Base-by-base conservation (phyloP, 179 eudicot species). In the Actinidia arguta region DNA sequence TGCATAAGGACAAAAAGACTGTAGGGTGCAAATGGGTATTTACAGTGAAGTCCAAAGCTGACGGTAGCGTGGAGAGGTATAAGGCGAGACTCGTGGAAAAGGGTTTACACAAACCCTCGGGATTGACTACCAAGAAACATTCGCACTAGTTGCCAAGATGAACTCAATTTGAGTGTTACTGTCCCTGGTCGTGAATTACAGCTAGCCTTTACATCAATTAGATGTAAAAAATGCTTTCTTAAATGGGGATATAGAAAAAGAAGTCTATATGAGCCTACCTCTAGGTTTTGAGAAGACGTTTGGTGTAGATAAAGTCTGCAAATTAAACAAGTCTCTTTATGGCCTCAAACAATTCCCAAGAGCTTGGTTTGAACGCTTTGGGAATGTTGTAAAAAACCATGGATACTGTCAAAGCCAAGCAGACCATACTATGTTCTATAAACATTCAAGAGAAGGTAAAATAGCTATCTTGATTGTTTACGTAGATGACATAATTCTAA, bases 31-130 rank as follows among this genome's bases (percentile, higher is more conserved):
- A 62, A 22, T 62, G 67, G 67, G 67, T 62, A 62, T 62, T 62
- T 62, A 62, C 9, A 62, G 31, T 62, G 10, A 62, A 22, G 31
- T 61, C 27, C 66, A 61, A 61, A 61, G 66, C 31, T n/a, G 8
- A 61, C 22, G 27, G 66, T 6, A 61, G 66, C 31, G 42, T 74
- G 27, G 78, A 48, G 39, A 51, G 58, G 25, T 74, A 50, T 12
- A 74, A 74, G 39, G 78, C 78, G 6, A 24, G 78, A 22, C 78
- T 74, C 0, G 46, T 74, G 10, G 76, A 56, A 17, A 73, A 48
- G 54, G 76, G 58, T 73, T 73, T 48, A 47, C 76, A 22, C 76
- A 73, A 48, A 73, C 58, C 0, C n/a, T 9, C 27, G 56, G 76
- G 31, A 73, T 48, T 73, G 56, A n/a, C 62, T 58, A 58, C 13